Evolutionary conservation across 75 land plant genomes (phyloP), one percentile per base, ranked within the genome.

Genomic region (Gnetum montanum): DNA sequence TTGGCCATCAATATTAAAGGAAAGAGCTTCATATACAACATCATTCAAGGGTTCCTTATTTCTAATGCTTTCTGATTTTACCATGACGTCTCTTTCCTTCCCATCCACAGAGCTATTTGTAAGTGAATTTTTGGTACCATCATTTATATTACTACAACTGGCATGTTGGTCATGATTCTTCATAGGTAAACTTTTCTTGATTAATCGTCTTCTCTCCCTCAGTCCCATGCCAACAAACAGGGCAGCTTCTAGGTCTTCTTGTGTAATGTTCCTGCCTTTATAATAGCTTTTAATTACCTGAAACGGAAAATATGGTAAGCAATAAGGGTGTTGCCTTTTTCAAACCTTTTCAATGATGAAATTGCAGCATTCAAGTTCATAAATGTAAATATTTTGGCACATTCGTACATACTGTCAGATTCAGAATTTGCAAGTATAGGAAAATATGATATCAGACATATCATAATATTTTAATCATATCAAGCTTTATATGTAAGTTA

Each of bases 201-300:
- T 63, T 1, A 83, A 66, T 47, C 83, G 63, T 55, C 86, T 78
- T 55, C 69, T 68, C 63, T 82, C 96, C 49, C 76, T 85, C 23
- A 91, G 88, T 53, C 79, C 94, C 85, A 85, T 86, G 54, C 96
- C 96, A 63, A 90, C 91, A 31, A 86, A 46, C 30, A 85, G 34
- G 34, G 99, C 99, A 47, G 62, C 76, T 60, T 78, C 71, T 61
- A 95, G 54, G 55, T 90, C 96, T 61, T 70, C 71, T 10, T 79
- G 57, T 11, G 68, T 52, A 35, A 90, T 78, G 22, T 78, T 83
- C 59, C 79, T 75, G 20, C 92, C 77, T 45, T 94, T 96, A 68
- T 68, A 95, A 62, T 95, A 95, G 54, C 43, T 54, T 65, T 48
- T 74, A 2, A 95, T 82, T 65, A 82, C 66, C 99, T 95, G 74